These are phyloP conservation scores for Pythium dissimile DNA, from an alignment of 352 stramenopile species.

Conservation along the genomic window DNA sequence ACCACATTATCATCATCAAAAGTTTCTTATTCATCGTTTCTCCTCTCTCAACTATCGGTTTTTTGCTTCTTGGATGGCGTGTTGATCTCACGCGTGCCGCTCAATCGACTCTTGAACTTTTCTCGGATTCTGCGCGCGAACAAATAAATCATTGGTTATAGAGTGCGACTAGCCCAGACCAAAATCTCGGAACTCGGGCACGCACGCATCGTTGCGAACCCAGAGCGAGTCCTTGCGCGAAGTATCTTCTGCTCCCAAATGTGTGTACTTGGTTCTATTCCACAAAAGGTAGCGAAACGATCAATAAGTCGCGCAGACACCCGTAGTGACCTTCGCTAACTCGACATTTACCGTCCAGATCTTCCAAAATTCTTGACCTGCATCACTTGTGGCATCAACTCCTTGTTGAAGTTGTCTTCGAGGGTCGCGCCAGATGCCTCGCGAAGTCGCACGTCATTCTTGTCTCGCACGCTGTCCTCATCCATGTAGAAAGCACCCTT, in stretches of 20 bases:
- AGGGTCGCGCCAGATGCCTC: conserved; percentile 89
- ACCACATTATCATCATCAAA: background rate
- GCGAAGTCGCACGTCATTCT: conserved; percentile 89
- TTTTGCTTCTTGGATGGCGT: conserved; percentile 49
- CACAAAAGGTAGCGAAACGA: background rate
- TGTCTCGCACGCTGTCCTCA: conserved; percentile 85
- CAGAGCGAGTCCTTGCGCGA: conserved; percentile 76
- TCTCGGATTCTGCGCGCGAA: conserved; percentile 52
- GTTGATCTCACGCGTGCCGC: conserved; percentile 71
- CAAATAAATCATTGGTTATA: background rate
- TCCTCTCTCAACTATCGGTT: too few relatives aligned
- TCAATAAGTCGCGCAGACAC: background rate
- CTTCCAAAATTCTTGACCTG: conserved; percentile 99
- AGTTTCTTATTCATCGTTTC: background rate
- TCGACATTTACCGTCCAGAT: conserved; percentile 72
- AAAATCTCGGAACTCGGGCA: background rate
- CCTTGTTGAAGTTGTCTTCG: conserved; percentile 93
- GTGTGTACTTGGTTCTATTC: conserved; percentile 95
- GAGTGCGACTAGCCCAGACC: background rate
- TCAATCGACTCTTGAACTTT: conserved; percentile 73
- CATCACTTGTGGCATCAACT: conserved; percentile 94
- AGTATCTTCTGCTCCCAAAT: conserved; percentile 98
- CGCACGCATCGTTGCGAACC: conserved; percentile 61
- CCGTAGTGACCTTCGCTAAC: background rate
- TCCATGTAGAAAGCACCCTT: conserved; percentile 98